These are phyloP conservation scores for Chrysoporthe cubensis DNA, from an alignment of 2,329 filamentous ascomycete genomes.

Conservation along the genomic window DNA sequence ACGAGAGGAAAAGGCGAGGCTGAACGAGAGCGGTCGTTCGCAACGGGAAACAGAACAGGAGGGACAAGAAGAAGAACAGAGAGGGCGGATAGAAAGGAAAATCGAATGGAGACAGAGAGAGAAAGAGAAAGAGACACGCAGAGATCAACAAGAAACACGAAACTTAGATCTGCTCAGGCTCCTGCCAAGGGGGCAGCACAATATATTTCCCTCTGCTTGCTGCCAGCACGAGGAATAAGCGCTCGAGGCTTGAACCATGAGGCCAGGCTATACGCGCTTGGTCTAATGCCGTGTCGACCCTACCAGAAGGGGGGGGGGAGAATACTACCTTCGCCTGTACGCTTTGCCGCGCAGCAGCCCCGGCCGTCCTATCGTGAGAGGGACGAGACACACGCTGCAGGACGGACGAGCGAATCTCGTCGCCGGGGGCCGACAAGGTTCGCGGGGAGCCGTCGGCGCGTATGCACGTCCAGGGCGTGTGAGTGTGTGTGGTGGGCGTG, in stretches of 20 bases:
- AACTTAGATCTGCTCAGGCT: conserved; percentile 9
- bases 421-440: too few species aligned
- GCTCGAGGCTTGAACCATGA: background rate
- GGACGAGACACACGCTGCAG: background rate
- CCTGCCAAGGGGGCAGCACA: conserved; percentile 1
- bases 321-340: background rate
- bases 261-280: conserved; percentile 2
- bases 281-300: conserved; percentile 6
- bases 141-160: conserved; percentile 15
- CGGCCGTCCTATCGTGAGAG: background rate
- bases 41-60: conserved; percentile 10
- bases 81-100: conserved; percentile 5
- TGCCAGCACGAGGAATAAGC: conserved; percentile 15
- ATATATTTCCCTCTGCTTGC: background rate
- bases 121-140: conserved; percentile 3
- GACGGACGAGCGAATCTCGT: background rate
- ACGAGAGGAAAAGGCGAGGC: background rate
- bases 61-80: background rate
- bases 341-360: background rate
- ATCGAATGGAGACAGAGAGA: conserved; percentile 1
- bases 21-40: background rate
- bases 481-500: background rate
- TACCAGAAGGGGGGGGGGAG: background rate
- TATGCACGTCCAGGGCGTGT: conserved; percentile 4
- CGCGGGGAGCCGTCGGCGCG: conserved; percentile 12